A percentile compares a stretch with the other conserved stretches of the same genome.
Conservation (phyloP, 2,329 filamentous ascomycete genomes). For the Microdochium nivale region DNA sequence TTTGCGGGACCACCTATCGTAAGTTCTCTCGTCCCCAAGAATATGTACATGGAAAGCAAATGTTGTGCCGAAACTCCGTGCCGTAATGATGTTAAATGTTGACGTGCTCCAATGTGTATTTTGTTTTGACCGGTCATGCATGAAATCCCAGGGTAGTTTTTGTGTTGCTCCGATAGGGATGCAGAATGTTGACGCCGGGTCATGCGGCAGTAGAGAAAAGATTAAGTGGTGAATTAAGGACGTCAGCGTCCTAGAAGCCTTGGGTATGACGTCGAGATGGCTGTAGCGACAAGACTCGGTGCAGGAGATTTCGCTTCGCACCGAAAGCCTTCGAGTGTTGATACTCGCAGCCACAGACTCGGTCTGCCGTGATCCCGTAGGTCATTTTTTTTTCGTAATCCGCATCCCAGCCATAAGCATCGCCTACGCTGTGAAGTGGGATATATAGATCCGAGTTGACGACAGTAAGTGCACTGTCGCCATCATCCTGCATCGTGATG, state of each 20-base stretch:
- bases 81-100: background rate
- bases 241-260: background rate
- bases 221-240: background rate
- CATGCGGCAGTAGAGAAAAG: background rate
- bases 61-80: background rate
- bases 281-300: background rate
- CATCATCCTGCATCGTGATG: constrained; percentile 19
- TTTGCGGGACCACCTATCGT: background rate
- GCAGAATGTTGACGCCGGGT: background rate
- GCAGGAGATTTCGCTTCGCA: background rate
- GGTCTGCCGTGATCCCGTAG: background rate
- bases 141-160: background rate
- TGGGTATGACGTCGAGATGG: background rate
- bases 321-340: background rate
- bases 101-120: background rate
- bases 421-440: constrained; percentile 19
- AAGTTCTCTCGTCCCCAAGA: background rate
- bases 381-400: constrained; percentile 23
- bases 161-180: background rate
- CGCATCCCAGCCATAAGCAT: constrained; percentile 47
- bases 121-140: background rate
- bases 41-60: background rate
- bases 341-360: background rate
- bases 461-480: constrained; percentile 16
- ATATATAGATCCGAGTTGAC: constrained; percentile 18